These are phyloP conservation scores for Debaryomyces sp. DNA, from an alignment of 1,139 yeast genomes.

Conservation along the genomic window DNA sequence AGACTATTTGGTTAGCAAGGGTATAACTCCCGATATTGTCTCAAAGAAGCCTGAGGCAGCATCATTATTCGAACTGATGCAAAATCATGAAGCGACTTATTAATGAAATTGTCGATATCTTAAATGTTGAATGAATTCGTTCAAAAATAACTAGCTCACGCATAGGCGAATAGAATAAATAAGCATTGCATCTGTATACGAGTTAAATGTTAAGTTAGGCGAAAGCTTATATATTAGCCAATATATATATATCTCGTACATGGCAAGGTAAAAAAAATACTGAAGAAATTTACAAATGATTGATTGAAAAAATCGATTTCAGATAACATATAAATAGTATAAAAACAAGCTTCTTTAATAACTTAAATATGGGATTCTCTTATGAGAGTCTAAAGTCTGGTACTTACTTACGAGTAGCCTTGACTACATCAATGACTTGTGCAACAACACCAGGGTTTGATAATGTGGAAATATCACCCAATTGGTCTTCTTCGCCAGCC, in stretches of 20 bases:
- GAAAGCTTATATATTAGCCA: neutral
- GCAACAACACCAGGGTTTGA: slow-evolving; percentile 72
- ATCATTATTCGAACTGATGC: slow-evolving; percentile 48
- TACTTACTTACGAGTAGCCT: slow-evolving; percentile 17
- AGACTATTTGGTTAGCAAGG: slow-evolving; percentile 54
- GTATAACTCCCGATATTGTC: slow-evolving; percentile 61
- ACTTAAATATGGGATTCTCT: neutral
- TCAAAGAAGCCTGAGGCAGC: slow-evolving; percentile 75
- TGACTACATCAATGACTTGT: slow-evolving; percentile 65
- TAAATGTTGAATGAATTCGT: neutral
- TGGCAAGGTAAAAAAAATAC: neutral
- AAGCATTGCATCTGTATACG: neutral
- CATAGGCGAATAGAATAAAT: neutral
- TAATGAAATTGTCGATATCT: neutral
- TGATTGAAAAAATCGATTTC: neutral
- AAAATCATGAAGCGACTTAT: neutral
- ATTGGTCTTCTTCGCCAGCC: slow-evolving; percentile 77
- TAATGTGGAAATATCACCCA: slow-evolving; percentile 79
- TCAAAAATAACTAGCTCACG: neutral
- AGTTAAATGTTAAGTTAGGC: neutral
- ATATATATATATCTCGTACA: too few relatives aligned
- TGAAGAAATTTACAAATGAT: neutral
- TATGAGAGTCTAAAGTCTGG: neutral
- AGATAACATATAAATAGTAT: slow-evolving; percentile 5
- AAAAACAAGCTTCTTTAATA: slow-evolving; percentile 5